Base-by-base conservation (phyloP, 192 early-diverging fungal species). In the Umbelopsis sp. region DNA sequence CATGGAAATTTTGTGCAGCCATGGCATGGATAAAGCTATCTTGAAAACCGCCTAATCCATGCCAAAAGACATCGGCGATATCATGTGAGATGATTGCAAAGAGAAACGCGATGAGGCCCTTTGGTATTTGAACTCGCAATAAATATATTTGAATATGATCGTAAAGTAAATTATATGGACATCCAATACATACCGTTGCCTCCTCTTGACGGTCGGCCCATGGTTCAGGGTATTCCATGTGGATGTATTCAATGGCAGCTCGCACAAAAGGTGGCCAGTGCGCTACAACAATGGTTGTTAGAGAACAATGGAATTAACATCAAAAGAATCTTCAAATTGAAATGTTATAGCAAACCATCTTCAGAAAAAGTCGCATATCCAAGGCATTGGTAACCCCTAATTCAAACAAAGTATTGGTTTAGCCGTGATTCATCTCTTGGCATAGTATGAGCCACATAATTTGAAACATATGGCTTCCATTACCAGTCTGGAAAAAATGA, bases 181-280 rank as follows among this genome's bases (percentile, higher is more conserved):
- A 22, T 38, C 22, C 2, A 9, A n/a, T n/a, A 4, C 47, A 1
- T 65, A 20, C 25, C 38, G 44, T 47, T 72, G 80, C 85, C 69
- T 84, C 72, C 1, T 81, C 77, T 25, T 77, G 51, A 44, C 77
- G 72, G 68, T 81, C 73, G 24, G 45, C 49, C 84, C 84, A 90
- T 9, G 84, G 78, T 67, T 79, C 68, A n/a, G 80, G 77, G 69
- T 91, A 91, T 10, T 72, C 84, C 22, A 84, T 81, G 0, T 80
- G 83, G 9, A 93, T 83, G 71, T 93, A 86, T 4, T 76, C 54
- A 8, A 88, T 65, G 0, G 85, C 75, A 12, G 79, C 81, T 52
- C 83, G 79, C 59, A 86, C 85, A 73, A 93, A 93, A 6, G 81
- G 81, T 2, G 87, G 90, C 91, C 91, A 93, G 71, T 93, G 91